Conservation (phyloP, 73 alveolate genomes). For the Tetrahymena malaccensis region DNA sequence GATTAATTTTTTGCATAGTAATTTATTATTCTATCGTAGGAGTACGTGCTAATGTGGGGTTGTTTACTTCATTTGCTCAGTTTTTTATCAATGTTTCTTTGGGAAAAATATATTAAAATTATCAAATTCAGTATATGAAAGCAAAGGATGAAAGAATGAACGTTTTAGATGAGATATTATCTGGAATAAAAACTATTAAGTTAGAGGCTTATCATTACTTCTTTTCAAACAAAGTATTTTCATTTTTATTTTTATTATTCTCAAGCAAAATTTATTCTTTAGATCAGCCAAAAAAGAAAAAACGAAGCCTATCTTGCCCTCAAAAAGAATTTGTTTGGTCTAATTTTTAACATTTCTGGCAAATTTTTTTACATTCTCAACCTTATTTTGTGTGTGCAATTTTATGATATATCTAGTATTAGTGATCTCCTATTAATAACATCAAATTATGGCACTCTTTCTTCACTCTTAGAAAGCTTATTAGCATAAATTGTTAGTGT, state of each 20-base stretch:
- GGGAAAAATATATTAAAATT: constrained; percentile 13
- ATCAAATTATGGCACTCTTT: background rate
- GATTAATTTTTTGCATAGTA: constrained; percentile 31
- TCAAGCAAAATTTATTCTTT: background rate
- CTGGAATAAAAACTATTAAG: constrained; percentile 46
- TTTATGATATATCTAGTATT: background rate
- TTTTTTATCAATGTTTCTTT: constrained; percentile 20
- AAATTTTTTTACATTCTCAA: background rate
- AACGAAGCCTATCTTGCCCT: background rate
- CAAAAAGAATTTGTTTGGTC: background rate
- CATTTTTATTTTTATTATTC: background rate
- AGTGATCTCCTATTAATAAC: background rate
- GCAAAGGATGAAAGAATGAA: constrained; percentile 58
- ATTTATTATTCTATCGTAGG: constrained; percentile 34
- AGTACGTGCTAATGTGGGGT: constrained; percentile 35
- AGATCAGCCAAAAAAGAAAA: background rate
- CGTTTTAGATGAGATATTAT: constrained; percentile 26
- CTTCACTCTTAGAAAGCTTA: background rate
- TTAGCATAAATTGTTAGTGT: background rate
- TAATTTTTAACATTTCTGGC: background rate
- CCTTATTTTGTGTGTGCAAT: background rate
- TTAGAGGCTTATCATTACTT: constrained; percentile 11
- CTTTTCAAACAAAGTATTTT: background rate
- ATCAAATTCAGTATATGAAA: constrained; percentile 43
- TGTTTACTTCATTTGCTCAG: constrained; percentile 15